Conservation (phyloP, 2,329 filamentous ascomycete genomes). For the Hymenoscyphus infarciens region DNA sequence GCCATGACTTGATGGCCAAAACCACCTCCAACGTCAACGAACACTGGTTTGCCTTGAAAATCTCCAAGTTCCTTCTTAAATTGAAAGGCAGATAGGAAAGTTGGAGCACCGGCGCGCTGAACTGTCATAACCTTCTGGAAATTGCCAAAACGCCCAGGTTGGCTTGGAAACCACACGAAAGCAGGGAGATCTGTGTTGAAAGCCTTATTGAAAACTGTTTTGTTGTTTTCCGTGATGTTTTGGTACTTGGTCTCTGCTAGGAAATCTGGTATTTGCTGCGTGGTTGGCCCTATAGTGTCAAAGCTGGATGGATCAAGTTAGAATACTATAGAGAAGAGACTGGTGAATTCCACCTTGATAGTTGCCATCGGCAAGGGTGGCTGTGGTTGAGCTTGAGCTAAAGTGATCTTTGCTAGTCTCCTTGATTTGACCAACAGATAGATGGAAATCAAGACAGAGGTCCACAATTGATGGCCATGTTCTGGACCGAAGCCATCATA, state of each 20-base stretch:
- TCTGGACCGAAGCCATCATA: too few species aligned
- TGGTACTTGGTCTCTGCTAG: conserved; percentile 28
- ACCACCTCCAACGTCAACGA: conserved; percentile 42
- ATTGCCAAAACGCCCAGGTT: conserved; percentile 7
- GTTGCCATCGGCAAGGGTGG: background rate
- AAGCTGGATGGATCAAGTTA: conserved; percentile 12
- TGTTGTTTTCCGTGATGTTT: conserved; percentile 9
- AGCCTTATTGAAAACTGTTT: conserved; percentile 10
- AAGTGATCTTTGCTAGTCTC: conserved; percentile 6
- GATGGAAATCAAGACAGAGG: too few species aligned
- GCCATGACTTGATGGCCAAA: conserved; percentile 38
- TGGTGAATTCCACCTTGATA: conserved; percentile 8
- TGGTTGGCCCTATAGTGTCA: conserved; percentile 23
- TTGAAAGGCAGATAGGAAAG: conserved; percentile 11
- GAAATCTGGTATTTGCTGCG: conserved; percentile 31
- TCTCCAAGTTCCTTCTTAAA: conserved; percentile 4
- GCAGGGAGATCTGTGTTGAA: conserved; percentile 15
- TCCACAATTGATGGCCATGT: too few species aligned
- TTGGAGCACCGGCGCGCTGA: background rate
- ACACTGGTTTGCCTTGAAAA: conserved; percentile 20
- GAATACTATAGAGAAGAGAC: background rate
- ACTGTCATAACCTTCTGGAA: conserved; percentile 17
- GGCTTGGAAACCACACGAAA: conserved; percentile 12
- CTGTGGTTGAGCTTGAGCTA: background rate
- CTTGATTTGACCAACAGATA: conserved; percentile 8